Percentiles rank a stretch among this genome's conserved stretches.
These are phyloP conservation scores for Parascedosporium putredinis DNA, from an alignment of 2,329 filamentous ascomycete species.

Conservation along the genomic window DNA sequence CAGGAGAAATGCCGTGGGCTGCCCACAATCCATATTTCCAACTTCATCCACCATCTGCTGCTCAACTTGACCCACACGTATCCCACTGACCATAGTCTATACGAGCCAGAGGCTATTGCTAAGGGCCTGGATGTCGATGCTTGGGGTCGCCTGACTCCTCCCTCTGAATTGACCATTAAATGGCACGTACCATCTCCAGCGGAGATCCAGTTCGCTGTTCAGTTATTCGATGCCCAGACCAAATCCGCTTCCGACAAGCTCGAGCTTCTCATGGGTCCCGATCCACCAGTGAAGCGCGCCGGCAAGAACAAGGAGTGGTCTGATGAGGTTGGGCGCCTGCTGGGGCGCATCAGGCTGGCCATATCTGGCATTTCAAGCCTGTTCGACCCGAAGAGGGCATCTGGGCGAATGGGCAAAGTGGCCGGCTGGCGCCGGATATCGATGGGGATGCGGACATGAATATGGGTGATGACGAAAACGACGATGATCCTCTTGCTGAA, in stretches of 20 bases:
- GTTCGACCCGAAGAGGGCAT: conserved; percentile 70
- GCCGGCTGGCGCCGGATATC: conserved; percentile 39
- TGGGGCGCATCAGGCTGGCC: conserved; percentile 79
- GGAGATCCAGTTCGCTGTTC: conserved; percentile 81
- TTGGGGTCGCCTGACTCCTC: conserved; percentile 73
- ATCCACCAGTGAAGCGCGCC: conserved; percentile 74
- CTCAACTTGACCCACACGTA: conserved; percentile 93
- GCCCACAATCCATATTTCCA: conserved; percentile 91
- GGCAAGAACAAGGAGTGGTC: conserved; percentile 99
- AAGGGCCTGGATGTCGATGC: conserved; percentile 65
- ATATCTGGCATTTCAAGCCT: conserved; percentile 82
- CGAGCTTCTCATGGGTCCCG: conserved; percentile 67
- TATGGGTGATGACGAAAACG: conserved; percentile 31
- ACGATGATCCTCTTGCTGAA: conserved; percentile 46
- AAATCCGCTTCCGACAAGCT: conserved; percentile 66
- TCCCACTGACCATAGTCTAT: conserved; percentile 78
- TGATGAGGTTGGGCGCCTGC: conserved; percentile 83
- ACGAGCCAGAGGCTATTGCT: conserved; percentile 65
- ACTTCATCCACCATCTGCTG: conserved; percentile 92
- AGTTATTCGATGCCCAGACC: conserved; percentile 78
- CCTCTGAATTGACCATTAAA: conserved; percentile 67
- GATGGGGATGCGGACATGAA: conserved; percentile 45
- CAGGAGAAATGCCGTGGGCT: conserved; percentile 90
- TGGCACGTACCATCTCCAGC: conserved; percentile 79
- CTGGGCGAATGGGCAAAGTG: conserved; percentile 37